A percentile compares a stretch with the other conserved stretches of the same genome.
Conservation (phyloP, 2,329 filamentous ascomycete genomes). For the Ophidiomyces ophidiicola region DNA sequence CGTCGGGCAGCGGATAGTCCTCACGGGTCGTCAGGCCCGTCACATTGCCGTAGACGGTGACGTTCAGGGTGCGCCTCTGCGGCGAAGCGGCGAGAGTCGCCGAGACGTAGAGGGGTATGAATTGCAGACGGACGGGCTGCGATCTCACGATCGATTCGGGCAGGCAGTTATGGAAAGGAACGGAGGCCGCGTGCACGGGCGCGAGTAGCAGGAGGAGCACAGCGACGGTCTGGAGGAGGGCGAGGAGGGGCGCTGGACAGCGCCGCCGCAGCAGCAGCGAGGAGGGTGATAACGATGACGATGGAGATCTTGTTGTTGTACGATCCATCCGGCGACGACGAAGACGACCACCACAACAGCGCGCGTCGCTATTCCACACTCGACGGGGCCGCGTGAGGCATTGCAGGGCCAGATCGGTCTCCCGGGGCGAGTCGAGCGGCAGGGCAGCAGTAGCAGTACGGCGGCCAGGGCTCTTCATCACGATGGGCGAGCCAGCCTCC, state of each 20-base stretch:
- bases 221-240: background rate
- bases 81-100: slow-evolving; percentile 45
- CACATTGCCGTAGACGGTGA: slow-evolving; percentile 86
- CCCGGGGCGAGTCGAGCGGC: too few relatives aligned
- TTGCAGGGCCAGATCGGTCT: too few relatives aligned
- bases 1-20: slow-evolving; percentile 48
- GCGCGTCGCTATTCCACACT: background rate
- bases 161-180: slow-evolving; percentile 80
- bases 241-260: slow-evolving; percentile 2
- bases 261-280: background rate
- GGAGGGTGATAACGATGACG: background rate
- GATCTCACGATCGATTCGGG: slow-evolving; percentile 45
- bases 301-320: too few relatives aligned
- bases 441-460: too few relatives aligned
- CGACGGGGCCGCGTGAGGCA: background rate
- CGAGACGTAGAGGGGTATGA: slow-evolving; percentile 61
- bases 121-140: slow-evolving; percentile 57
- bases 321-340: slow-evolving; percentile 7
- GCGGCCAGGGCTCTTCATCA: slow-evolving; percentile 9
- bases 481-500: slow-evolving; percentile 13
- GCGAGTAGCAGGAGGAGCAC: slow-evolving; percentile 4
- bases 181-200: slow-evolving; percentile 47
- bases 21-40: slow-evolving; percentile 53
- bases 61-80: slow-evolving; percentile 39
- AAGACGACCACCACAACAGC: background rate